Percentiles rank a stretch among this genome's conserved stretches.
Evolutionary conservation across 2,329 filamentous ascomycete species (phyloP).

Genomic region (Colletotrichum sojae): DNA sequence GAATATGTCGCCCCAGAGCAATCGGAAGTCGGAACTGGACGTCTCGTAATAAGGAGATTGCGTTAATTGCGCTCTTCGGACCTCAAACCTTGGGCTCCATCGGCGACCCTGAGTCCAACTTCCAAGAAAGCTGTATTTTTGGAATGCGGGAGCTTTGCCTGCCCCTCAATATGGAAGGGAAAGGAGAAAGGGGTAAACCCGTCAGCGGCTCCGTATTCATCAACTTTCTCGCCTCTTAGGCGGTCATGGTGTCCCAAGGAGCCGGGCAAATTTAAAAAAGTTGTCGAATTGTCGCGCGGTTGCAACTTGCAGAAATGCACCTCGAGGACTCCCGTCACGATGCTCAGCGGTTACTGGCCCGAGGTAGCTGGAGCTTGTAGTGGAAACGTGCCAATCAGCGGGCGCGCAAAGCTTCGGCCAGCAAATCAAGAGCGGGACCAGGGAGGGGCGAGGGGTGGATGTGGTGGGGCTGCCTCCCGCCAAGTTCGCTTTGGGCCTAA

Average conservation of each 20-base stretch:
- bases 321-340: constrained; percentile 25
- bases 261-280: background rate
- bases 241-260: background rate
- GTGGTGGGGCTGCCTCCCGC: background rate
- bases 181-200: too few species aligned
- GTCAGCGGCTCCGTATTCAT: too few species aligned
- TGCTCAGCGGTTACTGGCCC: constrained; percentile 37
- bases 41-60: background rate
- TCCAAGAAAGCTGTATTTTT: background rate
- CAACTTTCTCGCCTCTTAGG: too few species aligned
- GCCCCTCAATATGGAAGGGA: too few species aligned
- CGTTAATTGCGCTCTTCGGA: constrained; percentile 5
- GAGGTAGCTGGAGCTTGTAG: constrained; percentile 23
- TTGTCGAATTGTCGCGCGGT: constrained; percentile 38
- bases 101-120: background rate
- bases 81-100: constrained; percentile 10
- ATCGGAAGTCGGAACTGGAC: background rate
- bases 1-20: background rate
- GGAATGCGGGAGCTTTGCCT: too few species aligned
- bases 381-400: constrained; percentile 18
- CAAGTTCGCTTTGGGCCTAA: constrained; percentile 34
- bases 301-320: constrained; percentile 39
- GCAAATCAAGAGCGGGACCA: constrained; percentile 32
- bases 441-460: background rate
- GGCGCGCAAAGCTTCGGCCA: background rate